Percentiles rank a stretch among this genome's conserved stretches.
Evolutionary conservation across 129 eudicot species (phyloP).

Genomic region (Smallanthus sonchifolius): DNA sequence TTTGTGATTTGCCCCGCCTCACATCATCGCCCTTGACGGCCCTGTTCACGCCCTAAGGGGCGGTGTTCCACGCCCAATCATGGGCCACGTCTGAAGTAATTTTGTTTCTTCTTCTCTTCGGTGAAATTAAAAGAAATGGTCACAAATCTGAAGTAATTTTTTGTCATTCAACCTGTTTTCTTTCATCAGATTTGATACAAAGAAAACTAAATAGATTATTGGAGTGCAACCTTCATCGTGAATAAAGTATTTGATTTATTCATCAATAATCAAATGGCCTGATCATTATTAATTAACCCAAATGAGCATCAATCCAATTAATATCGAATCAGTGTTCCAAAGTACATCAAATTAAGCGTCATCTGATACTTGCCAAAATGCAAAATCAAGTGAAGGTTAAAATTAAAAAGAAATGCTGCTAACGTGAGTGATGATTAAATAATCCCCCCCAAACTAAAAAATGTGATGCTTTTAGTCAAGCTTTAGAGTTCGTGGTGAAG

Average conservation of each 20-base stretch:
- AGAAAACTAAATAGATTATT: too few species aligned
- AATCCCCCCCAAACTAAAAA: not conserved
- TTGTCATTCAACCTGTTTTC: too few species aligned
- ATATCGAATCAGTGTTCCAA: slow-evolving; percentile 9
- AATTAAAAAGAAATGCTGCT: not conserved
- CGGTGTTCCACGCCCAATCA: too few species aligned
- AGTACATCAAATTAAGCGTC: not conserved
- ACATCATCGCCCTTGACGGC: too few species aligned
- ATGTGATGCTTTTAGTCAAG: slow-evolving; percentile 6
- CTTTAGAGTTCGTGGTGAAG: slow-evolving; percentile 56
- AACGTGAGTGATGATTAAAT: not conserved
- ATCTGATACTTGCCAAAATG: not conserved
- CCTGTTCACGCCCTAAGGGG: too few species aligned
- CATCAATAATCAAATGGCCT: not conserved
- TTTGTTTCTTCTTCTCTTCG: too few species aligned
- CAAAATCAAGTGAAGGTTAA: not conserved
- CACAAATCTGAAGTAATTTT: too few species aligned
- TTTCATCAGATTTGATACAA: too few species aligned
- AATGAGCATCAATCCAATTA: not conserved
- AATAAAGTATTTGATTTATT: not conserved
- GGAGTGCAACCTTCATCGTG: too few species aligned
- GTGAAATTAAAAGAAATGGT: too few species aligned
- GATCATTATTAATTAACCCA: not conserved
- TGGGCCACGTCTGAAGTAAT: too few species aligned
- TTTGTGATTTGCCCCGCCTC: too few species aligned